Evolutionary conservation across 176 grass and related monocot species (phyloP), one percentile per base, ranked within the genome.

Genomic region (Zea mays): DNA sequence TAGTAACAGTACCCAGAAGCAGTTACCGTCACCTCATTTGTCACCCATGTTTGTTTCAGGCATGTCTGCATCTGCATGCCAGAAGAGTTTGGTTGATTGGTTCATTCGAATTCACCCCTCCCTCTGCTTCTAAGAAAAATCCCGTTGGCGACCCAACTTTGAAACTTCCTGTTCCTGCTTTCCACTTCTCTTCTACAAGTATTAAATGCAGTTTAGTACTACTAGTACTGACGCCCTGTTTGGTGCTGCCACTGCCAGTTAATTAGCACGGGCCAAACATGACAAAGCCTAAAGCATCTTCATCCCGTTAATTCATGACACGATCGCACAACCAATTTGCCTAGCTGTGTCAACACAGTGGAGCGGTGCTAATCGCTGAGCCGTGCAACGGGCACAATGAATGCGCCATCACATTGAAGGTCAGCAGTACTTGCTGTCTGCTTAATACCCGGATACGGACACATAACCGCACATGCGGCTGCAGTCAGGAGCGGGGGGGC

Each of bases 391-490:
- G 27, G 21, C 15, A 17, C 10, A 84, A 63, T 78, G 74, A 71
- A 84, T 64, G 44, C 37, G 42, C 45, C 72, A 71, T 55, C 65
- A 45, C 73, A 49, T 76, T 78, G 33, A 72, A 78, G 43, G 37
- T 21, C 46, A 79, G 6, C 8, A 49, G 42, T 74, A 63, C 62
- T 57, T 6, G 67, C 16, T 55, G 17, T 40, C 17, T 75, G 75
- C 75, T 84, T 84, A 88, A 76, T 65, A 17, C 7, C 20, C 27
- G 16, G 82, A 85, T 89, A 52, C 72, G 16, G 82, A 89, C 87
- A 8, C 58, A 38, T 58, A 81, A 81, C 82, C 20, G 42, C 81
- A 14, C 77, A 59, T 88, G 74, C 72, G 11, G 39, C 74, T 58
- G 65, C 66, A 39, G 72, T n/a, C 7, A 33, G 16, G 34, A 65